phyloP scores from a whole-genome alignment of 179 eudicot species.

The Silene vulgaris region DNA sequence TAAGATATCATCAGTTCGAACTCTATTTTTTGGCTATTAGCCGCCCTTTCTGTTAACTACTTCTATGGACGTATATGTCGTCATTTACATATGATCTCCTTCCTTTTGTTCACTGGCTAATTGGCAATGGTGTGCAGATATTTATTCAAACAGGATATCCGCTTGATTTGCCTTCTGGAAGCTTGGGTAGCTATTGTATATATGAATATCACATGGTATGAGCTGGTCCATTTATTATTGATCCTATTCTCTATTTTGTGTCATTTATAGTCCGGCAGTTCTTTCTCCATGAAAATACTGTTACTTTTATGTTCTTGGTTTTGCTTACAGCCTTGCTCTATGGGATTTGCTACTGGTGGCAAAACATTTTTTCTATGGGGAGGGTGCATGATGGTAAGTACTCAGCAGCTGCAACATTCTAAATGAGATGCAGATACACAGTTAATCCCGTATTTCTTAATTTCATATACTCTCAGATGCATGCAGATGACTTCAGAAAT shows the following conservation, averaged over 20 bases:
- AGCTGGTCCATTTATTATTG: background rate
- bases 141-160: slow-evolving; percentile 99
- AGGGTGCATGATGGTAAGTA: slow-evolving; percentile 97
- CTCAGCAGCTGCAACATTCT: slow-evolving; percentile 10
- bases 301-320: background rate
- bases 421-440: background rate
- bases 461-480: slow-evolving; percentile 56
- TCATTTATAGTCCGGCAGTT: background rate
- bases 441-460: slow-evolving; percentile 13
- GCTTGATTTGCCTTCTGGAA: slow-evolving; percentile 95
- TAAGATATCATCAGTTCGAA: too few species aligned
- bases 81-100: background rate
- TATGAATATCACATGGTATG: slow-evolving; percentile 97
- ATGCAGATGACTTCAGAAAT: slow-evolving; percentile 88
- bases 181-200: slow-evolving; percentile 95
- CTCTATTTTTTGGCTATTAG: background rate
- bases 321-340: slow-evolving; percentile 79
- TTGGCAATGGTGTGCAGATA: slow-evolving; percentile 50
- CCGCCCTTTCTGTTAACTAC: background rate
- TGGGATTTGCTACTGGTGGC: slow-evolving; percentile 99
- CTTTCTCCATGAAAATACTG: too few species aligned
- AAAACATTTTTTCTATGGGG: slow-evolving; percentile 95
- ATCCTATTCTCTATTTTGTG: background rate
- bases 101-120: background rate
- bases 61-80: background rate